These are phyloP conservation scores for Phaseolus lunatus DNA, from an alignment of 306 rosid genomes.

Conservation along the genomic window DNA sequence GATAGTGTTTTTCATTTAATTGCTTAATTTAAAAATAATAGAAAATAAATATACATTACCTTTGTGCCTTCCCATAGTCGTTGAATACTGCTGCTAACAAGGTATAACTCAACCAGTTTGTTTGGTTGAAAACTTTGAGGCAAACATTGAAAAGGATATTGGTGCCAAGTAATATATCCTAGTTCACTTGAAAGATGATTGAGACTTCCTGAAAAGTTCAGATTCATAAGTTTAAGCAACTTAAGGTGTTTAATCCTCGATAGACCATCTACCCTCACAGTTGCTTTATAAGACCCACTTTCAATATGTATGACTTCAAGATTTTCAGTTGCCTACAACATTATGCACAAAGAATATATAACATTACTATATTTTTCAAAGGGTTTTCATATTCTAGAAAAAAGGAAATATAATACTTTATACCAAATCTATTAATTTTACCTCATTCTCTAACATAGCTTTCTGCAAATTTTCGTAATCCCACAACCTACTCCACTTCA, in stretches of 20 bases:
- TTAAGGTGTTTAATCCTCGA: slow-evolving; percentile 14
- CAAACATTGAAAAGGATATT: background rate
- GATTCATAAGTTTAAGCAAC: background rate
- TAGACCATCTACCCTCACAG: background rate
- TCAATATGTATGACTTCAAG: slow-evolving; percentile 15
- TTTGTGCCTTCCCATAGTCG: background rate
- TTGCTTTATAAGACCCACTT: too few species aligned
- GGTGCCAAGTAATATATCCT: background rate
- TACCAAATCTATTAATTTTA: background rate
- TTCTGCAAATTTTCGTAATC: background rate
- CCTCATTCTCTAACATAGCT: background rate
- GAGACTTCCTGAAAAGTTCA: background rate
- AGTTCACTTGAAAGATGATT: background rate
- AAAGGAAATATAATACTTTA: background rate
- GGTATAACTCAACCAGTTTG: background rate
- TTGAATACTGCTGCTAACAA: rapidly evolving
- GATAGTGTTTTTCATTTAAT: too few species aligned
- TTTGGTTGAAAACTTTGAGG: background rate
- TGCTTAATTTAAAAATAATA: too few species aligned
- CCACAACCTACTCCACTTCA: slow-evolving; percentile 14
- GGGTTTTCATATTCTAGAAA: background rate
- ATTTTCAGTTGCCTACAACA: background rate
- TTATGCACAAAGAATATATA: background rate
- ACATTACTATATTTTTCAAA: background rate
- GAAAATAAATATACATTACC: background rate